Base-by-base conservation (phyloP, 192 early-diverging fungal species). In the Ambispora gerdemannii region DNA sequence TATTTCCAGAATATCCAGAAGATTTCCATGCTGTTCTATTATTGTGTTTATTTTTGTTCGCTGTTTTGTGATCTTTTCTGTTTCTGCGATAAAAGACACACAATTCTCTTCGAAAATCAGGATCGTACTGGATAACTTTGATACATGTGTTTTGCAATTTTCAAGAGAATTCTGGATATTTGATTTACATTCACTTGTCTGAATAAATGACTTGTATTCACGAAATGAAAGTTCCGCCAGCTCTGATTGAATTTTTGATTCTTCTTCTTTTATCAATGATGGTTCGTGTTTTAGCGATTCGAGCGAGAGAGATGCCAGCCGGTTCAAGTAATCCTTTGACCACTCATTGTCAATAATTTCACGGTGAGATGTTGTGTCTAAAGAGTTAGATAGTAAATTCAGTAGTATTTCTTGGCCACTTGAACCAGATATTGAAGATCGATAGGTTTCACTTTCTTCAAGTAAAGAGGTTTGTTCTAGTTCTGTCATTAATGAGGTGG, bases 1-100 rank as follows among this genome's bases (percentile, higher is more conserved):
- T 20, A 93, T 91, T 68, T 90, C 90, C 2, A 94, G 69, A 10
- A 95, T 75, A 38, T 91, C 88, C 15, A 91, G 50, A 53, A 93
- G 58, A 30, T 83, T 81, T 28, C 80, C 71, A 33, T 86, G 79
- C 13, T 83, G 73, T 1, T 85, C 84, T 31, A 89, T 34, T 25
- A 89, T 82, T 52, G 78, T 76, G 1, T 78, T 76, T 15, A 76
- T 81, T 17, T 84, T 80, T 51, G 70, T 58, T 25, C 78, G 80
- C 34, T 74, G 60, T 36, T 76, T 68, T 34, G 74, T 25, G 2
- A 83, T 72, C 19, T 73, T 73, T 11, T 73, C 63, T 11, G 64
- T 71, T 31, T 76, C 68, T 49, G 30, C 33, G 6, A 74, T 77
- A 71, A 89, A 89, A 19, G 62, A 70, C 6, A 74, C 55, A 43